A percentile compares a stretch with the other conserved stretches of the same genome.
phyloP scores from a whole-genome alignment of 1,284 basidiomycete species.

The Caloboletus firmus region DNA sequence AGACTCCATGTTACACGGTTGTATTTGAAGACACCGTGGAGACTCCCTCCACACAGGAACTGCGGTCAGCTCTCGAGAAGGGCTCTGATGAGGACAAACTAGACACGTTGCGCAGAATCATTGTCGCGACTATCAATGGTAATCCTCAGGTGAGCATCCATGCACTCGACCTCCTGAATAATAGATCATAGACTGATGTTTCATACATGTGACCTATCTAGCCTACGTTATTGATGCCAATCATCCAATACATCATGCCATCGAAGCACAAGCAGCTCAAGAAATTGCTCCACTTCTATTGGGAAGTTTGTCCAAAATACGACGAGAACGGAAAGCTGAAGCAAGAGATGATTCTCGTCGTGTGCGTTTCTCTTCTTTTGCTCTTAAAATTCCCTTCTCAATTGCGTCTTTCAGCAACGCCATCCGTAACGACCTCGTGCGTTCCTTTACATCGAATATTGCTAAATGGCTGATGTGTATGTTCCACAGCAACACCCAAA shows the following conservation, averaged over 20 bases:
- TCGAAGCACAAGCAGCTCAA: constrained; percentile 96
- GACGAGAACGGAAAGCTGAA: constrained; percentile 97
- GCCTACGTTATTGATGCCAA: constrained; percentile 93
- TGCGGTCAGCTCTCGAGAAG: constrained; percentile 88
- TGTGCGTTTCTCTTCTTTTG: constrained; percentile 55
- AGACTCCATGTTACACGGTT: constrained; percentile 80
- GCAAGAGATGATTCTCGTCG: constrained; percentile 99
- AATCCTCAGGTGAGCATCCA: constrained; percentile 66
- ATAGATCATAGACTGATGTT: constrained; percentile 5
- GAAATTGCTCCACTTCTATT: constrained; percentile 98
- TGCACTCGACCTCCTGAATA: constrained; percentile 1
- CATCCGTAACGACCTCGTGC: constrained; percentile 92
- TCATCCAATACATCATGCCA: constrained; percentile 92
- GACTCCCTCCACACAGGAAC: constrained; percentile 79
- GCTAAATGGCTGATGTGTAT: background rate
- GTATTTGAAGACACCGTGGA: constrained; percentile 79
- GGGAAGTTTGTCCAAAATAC: constrained; percentile 99
- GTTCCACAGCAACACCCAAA: constrained; percentile 90
- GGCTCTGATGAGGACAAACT: constrained; percentile 97
- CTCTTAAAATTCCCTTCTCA: background rate
- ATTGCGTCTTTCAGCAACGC: constrained; percentile 68
- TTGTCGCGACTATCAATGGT: constrained; percentile 94
- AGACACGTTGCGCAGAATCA: constrained; percentile 95
- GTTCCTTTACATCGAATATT: constrained; percentile 29
- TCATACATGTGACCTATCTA: constrained; percentile 34